Base-by-base conservation (phyloP, 208 protist species). In the Angomonas deanei region DNA sequence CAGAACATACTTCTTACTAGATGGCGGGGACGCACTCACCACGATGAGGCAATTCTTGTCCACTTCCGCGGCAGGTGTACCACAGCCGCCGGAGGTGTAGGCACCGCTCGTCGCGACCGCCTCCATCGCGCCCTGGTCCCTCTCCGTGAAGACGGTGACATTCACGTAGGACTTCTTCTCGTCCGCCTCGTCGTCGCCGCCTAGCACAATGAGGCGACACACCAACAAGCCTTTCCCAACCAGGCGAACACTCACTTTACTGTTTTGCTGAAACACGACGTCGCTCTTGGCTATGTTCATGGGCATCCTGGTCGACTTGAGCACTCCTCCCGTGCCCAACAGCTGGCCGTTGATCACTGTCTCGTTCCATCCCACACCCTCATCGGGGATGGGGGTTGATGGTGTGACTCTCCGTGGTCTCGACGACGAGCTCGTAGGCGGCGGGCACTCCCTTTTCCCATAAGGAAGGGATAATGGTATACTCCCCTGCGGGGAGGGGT, bases 361-460 rank as follows among this genome's bases (percentile, higher is more conserved):
- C 60, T 89, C 74, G 17, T 72, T 58, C 62, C 84, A 70, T 11
- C 72, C 74, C 24, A 47, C 65, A 6, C 86, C 86, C 57, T 81
- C 79, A 48, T 72, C 63, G 10, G 78, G 73, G 5, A 81, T 42
- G 69, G 61, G 47, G 26, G 53, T 54, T 28, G 38, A 75, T 17
- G 36, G 69, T 69, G 47, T 88, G 83, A 28, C 80, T 71, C 65
- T 87, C 83, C 23, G 83, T 84, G 33, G 83, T 84, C 64, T 90
- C 86, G 3, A 86, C 72, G 24, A 61, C 77, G 10, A 93, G 59
- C 47, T 80, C 75, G 68, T 78, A 93, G n/a, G 1, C 48, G 23
- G 46, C 87, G 3, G 84, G 74, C 19, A 68, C 56, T 27, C 84
- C 87, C 39, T 80, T 84, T 15, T 80, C 63, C 79, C 80, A 88